Conservation (phyloP, 2,329 filamentous ascomycete species). For the Fusarium algeriense region DNA sequence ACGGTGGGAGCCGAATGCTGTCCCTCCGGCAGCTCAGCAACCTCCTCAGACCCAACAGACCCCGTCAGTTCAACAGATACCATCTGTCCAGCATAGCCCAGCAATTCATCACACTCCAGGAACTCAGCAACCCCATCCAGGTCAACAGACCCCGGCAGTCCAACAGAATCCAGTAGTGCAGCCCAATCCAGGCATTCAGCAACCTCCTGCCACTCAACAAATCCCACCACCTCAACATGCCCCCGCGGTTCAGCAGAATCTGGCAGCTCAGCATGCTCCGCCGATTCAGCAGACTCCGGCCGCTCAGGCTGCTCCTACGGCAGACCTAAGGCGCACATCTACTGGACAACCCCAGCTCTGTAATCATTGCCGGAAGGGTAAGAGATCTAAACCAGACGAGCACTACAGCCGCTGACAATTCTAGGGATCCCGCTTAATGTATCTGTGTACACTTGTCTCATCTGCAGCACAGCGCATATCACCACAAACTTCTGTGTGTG, state of each 20-base stretch:
- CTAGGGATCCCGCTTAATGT: slow-evolving; percentile 43
- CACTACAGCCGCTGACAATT: not conserved
- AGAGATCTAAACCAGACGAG: not conserved
- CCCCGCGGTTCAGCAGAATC: not conserved
- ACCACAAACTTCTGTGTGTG: slow-evolving; percentile 44
- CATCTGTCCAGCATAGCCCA: not conserved
- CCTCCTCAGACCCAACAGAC: not conserved
- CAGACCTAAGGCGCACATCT: slow-evolving; percentile 12
- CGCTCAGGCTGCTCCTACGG: not conserved
- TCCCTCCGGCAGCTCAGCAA: not conserved
- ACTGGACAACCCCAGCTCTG: slow-evolving; percentile 21
- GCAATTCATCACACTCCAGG: not conserved
- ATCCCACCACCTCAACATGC: not conserved
- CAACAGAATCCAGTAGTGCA: not conserved
- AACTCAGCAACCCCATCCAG: not conserved
- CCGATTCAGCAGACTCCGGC: not conserved
- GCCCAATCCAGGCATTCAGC: not conserved
- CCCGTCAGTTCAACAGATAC: not conserved
- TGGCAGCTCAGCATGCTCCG: not conserved
- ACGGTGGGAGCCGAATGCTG: slow-evolving; percentile 8
- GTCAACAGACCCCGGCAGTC: not conserved
- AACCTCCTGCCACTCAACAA: not conserved
- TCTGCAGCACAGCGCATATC: slow-evolving; percentile 45
- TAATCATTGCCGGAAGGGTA: slow-evolving; percentile 42
- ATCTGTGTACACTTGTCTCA: slow-evolving; percentile 45